These are phyloP conservation scores for Suillus discolor DNA, from an alignment of 768 basidiomycete genomes.

Conservation along the genomic window DNA sequence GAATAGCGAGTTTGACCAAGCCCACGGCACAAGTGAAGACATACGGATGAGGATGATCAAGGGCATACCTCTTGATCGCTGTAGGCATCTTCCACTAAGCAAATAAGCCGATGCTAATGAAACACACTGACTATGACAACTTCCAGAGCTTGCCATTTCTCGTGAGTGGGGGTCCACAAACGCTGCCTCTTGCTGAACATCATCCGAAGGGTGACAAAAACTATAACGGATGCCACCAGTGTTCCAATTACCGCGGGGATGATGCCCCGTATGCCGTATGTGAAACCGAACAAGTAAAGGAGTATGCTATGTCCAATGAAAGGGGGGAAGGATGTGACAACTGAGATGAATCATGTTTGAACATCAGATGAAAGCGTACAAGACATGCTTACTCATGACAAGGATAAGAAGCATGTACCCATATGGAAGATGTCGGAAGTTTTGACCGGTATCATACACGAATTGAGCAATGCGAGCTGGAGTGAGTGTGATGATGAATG, in stretches of 20 bases:
- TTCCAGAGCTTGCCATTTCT: slow-evolving; percentile 80
- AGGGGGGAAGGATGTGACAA: slow-evolving; percentile 34
- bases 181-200: slow-evolving; percentile 59
- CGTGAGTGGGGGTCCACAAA: slow-evolving; percentile 60
- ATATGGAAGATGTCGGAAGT: slow-evolving; percentile 55
- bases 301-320: slow-evolving; percentile 32
- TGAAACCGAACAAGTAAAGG: slow-evolving; percentile 75
- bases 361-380: slow-evolving; percentile 59
- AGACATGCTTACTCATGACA: slow-evolving; percentile 57
- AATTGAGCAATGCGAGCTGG: slow-evolving; percentile 70
- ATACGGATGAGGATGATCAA: slow-evolving; percentile 80
- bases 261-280: slow-evolving; percentile 80
- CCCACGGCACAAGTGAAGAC: slow-evolving; percentile 86
- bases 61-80: slow-evolving; percentile 78
- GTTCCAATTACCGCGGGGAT: slow-evolving; percentile 63
- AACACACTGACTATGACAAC: slow-evolving; percentile 60
- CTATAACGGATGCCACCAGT: slow-evolving; percentile 60
- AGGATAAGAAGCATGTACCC: slow-evolving; percentile 63
- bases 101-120: slow-evolving; percentile 6
- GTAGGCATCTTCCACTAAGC: slow-evolving; percentile 3
- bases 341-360: slow-evolving; percentile 16
- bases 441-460: slow-evolving; percentile 66
- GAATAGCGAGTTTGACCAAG: slow-evolving; percentile 81
- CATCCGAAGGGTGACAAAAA: slow-evolving; percentile 63
- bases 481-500: slow-evolving; percentile 52